Conservation (phyloP, 371 early-diverging fungal genomes). For the Mortierella sp. region DNA sequence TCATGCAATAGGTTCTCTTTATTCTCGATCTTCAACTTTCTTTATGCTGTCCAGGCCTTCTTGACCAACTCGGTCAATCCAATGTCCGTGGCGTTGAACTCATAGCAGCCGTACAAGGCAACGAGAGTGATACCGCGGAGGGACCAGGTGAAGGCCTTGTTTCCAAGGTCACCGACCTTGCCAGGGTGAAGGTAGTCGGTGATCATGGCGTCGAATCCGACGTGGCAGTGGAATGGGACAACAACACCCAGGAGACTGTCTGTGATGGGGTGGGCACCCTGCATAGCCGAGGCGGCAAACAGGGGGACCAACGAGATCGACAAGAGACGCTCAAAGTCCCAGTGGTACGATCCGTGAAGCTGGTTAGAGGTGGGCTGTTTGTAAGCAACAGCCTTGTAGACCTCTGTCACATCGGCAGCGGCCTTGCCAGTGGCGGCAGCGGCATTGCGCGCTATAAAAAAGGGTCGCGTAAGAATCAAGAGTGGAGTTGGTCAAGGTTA, state of each 20-base stretch:
- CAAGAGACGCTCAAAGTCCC: constrained; percentile 91
- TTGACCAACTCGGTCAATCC: constrained; percentile 91
- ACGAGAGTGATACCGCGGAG: constrained; percentile 80
- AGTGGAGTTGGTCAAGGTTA: background rate
- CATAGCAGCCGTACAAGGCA: constrained; percentile 88
- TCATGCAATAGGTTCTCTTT: constrained; percentile 45
- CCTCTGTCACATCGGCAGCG: constrained; percentile 18
- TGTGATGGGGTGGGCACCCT: constrained; percentile 87
- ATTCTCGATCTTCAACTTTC: background rate
- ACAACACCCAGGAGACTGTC: constrained; percentile 92
- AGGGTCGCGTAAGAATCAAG: background rate
- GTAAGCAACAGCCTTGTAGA: constrained; percentile 28
- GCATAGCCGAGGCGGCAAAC: constrained; percentile 78
- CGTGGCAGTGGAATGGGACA: constrained; percentile 91
- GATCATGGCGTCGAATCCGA: constrained; percentile 82
- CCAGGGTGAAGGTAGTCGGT: constrained; percentile 90
- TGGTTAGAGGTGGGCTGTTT: constrained; percentile 45
- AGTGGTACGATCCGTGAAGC: constrained; percentile 87
- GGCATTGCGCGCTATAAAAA: constrained; percentile 19
- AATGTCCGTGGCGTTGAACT: constrained; percentile 95
- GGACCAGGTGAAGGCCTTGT: constrained; percentile 73
- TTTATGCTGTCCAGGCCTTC: constrained; percentile 86
- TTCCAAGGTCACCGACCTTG: constrained; percentile 69
- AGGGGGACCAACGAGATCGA: constrained; percentile 84
- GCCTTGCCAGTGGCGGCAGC: constrained; percentile 18